Conservation (phyloP, 2,329 filamentous ascomycete species). For the Claviceps arundinis region DNA sequence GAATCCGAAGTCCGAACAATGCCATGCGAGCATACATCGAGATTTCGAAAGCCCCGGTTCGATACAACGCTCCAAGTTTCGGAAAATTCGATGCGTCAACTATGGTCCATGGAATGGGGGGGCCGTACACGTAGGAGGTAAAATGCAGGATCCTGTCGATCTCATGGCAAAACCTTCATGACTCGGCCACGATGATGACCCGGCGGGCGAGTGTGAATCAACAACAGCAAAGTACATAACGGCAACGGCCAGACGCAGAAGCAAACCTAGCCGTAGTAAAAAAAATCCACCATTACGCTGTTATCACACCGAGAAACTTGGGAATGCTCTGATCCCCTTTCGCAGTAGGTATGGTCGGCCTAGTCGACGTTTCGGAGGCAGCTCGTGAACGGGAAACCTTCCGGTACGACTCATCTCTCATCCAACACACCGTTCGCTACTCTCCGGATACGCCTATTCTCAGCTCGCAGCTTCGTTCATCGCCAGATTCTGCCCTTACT, state of each 20-base stretch:
- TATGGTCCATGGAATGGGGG: neutral
- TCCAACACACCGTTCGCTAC: neutral
- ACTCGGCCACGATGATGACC: neutral
- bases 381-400: conserved; percentile 3
- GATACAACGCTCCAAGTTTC: neutral
- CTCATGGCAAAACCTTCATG: neutral
- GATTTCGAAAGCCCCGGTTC: neutral
- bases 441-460: neutral
- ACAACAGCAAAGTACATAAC: neutral
- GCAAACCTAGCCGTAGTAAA: neutral
- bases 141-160: neutral
- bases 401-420: conserved; percentile 2
- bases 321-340: neutral
- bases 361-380: conserved; percentile 2
- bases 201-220: neutral
- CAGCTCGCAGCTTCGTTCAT: conserved; percentile 10
- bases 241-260: neutral
- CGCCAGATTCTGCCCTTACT: conserved; percentile 24
- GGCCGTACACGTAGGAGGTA: neutral
- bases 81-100: neutral
- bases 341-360: neutral
- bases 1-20: neutral
- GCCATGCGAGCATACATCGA: neutral
- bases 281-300: no score
- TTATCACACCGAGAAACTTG: neutral